A percentile compares a stretch with the other conserved stretches of the same genome.
phyloP scores from a whole-genome alignment of 2,329 filamentous ascomycete species.

The Claviceps pazoutovae region DNA sequence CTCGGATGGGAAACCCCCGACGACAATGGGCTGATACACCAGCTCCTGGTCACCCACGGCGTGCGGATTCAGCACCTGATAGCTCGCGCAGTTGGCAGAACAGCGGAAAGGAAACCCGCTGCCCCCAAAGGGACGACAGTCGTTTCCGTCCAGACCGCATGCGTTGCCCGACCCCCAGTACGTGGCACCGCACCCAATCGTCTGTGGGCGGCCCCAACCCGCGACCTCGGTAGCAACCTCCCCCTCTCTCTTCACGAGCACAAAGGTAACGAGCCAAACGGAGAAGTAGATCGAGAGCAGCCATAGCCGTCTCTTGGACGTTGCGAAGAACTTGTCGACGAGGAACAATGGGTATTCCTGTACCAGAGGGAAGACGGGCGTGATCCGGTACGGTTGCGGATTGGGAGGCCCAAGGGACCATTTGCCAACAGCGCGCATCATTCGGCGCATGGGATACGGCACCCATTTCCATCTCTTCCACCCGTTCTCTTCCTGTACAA shows the following conservation, averaged over 20 bases:
- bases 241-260: conserved; percentile 52
- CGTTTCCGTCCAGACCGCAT: conserved; percentile 61
- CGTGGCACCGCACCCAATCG: conserved; percentile 51
- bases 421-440: conserved; percentile 24
- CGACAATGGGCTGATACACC: conserved; percentile 48
- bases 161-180: conserved; percentile 59
- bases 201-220: conserved; percentile 51
- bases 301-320: conserved; percentile 41
- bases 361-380: conserved; percentile 47
- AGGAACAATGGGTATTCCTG: conserved; percentile 54
- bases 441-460: conserved; percentile 39
- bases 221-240: conserved; percentile 45
- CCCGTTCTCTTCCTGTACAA: conserved; percentile 39
- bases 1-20: conserved; percentile 45
- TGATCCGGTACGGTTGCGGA: conserved; percentile 34
- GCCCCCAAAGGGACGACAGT: conserved; percentile 62
- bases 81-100: conserved; percentile 54
- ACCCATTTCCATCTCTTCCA: conserved; percentile 43
- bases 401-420: conserved; percentile 45
- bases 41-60: conserved; percentile 60
- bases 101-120: conserved; percentile 61
- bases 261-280: conserved; percentile 57
- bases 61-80: conserved; percentile 54
- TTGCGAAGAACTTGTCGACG: conserved; percentile 48
- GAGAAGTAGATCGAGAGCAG: conserved; percentile 47